Conservation (phyloP, 2,329 filamentous ascomycete species). For the Dactylellina haptotyla region DNA sequence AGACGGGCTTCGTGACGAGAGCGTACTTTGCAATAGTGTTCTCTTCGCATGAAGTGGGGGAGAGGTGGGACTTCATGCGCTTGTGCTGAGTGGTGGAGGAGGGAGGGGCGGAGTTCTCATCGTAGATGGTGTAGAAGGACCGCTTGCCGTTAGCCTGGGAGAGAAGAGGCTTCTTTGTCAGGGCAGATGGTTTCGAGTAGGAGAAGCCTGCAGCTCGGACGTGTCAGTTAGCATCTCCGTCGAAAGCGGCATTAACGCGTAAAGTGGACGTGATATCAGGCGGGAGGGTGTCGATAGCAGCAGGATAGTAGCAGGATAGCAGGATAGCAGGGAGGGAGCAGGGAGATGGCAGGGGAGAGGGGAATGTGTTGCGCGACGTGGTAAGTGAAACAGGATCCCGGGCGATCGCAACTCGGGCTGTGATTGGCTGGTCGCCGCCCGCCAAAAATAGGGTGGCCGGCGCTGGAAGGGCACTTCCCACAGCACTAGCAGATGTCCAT, state of each 20-base stretch:
- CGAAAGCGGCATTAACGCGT: too few species aligned
- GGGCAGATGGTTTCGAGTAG: constrained; percentile 7
- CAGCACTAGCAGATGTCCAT: too few species aligned
- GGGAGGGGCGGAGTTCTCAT: constrained; percentile 33
- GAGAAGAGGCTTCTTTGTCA: constrained; percentile 27
- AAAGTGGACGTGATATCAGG: too few species aligned
- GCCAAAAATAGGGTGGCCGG: constrained; percentile 42
- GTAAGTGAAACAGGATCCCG: constrained; percentile 37
- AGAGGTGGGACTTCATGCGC: constrained; percentile 46
- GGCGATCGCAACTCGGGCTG: not conserved
- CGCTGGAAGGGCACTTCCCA: constrained; percentile 8
- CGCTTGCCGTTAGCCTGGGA: constrained; percentile 27
- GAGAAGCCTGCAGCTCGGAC: constrained; percentile 1
- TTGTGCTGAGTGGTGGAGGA: constrained; percentile 11
- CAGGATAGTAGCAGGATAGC: too few species aligned
- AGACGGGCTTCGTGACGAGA: constrained; percentile 48
- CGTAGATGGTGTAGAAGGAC: constrained; percentile 49
- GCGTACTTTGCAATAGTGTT: constrained; percentile 49
- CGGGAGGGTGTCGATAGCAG: too few species aligned
- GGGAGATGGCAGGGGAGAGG: not conserved
- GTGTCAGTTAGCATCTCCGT: constrained; percentile 25
- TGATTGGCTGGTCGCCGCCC: constrained; percentile 31
- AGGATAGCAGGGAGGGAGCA: not conserved
- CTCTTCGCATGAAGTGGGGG: constrained; percentile 38
- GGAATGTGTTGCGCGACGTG: constrained; percentile 41